Percentiles rank a stretch among this genome's conserved stretches.
phyloP scores from a whole-genome alignment of 1,284 basidiomycete species.

The Ceraceosorus guamensis region DNA sequence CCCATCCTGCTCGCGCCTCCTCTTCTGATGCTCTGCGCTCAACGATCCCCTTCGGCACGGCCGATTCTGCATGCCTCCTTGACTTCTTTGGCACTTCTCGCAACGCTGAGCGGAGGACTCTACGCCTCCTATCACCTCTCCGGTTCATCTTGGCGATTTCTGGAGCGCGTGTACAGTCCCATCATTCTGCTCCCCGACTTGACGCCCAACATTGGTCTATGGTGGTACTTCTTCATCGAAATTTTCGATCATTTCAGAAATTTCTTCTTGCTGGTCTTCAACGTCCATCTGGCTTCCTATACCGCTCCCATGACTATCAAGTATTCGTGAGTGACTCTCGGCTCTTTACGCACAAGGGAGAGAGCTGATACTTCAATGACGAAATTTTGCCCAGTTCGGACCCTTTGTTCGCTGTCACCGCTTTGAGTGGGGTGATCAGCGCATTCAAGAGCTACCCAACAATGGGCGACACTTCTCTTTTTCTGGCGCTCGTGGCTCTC shows the following conservation, averaged over 20 bases:
- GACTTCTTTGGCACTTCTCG: conserved; percentile 6
- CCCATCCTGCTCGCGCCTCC: conserved; percentile 64
- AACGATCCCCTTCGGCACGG: conserved; percentile 50
- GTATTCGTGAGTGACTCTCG: conserved; percentile 57
- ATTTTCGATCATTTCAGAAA: conserved; percentile 97
- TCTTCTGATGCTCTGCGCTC: conserved; percentile 56
- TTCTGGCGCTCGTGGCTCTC: conserved; percentile 68
- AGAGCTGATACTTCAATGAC: not conserved
- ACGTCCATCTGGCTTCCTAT: conserved; percentile 76
- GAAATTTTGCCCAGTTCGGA: conserved; percentile 59
- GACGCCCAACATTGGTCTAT: conserved; percentile 85
- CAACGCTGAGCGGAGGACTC: conserved; percentile 13
- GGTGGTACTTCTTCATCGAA: conserved; percentile 99
- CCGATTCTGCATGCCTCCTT: conserved; percentile 31
- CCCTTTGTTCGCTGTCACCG: conserved; percentile 69
- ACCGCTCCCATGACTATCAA: conserved; percentile 77
- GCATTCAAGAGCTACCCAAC: conserved; percentile 90
- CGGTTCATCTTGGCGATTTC: conserved; percentile 60
- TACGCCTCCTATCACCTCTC: conserved; percentile 42
- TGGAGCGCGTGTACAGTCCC: conserved; percentile 71
- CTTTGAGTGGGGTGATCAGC: conserved; percentile 69
- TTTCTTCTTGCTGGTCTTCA: conserved; percentile 95
- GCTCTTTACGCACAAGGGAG: not conserved
- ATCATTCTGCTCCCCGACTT: conserved; percentile 49
- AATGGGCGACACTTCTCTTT: conserved; percentile 76